These are phyloP conservation scores for Phytopythium vexans DNA, from an alignment of 352 stramenopile genomes.

Conservation along the genomic window DNA sequence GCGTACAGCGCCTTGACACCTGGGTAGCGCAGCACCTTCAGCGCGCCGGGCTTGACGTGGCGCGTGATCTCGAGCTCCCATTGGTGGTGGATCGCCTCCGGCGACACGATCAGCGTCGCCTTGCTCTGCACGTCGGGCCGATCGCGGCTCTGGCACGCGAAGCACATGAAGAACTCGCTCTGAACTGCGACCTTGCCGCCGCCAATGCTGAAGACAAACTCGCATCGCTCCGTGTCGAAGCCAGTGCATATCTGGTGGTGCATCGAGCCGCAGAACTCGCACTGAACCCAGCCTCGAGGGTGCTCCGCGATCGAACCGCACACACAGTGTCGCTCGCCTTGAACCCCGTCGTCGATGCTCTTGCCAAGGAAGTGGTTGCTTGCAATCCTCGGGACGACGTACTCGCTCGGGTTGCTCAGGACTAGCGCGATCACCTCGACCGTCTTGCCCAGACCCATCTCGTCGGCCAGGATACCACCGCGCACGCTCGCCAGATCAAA, in stretches of 20 bases:
- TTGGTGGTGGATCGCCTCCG: constrained; percentile 87
- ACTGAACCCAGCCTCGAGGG: constrained; percentile 40
- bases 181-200: constrained; percentile 1
- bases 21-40: constrained; percentile 56
- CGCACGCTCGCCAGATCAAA: constrained; percentile 19
- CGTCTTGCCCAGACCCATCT: constrained; percentile 91
- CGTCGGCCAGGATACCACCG: constrained; percentile 91
- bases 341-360: neutral
- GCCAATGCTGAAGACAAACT: constrained; percentile 13
- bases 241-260: constrained; percentile 72
- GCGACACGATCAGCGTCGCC: constrained; percentile 92
- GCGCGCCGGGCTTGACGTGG: constrained; percentile 50
- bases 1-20: constrained; percentile 48
- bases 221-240: constrained; percentile 8
- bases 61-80: constrained; percentile 87
- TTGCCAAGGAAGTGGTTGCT: neutral
- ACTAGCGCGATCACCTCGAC: constrained; percentile 74
- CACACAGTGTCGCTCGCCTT: constrained; percentile 31
- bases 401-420: constrained; percentile 31
- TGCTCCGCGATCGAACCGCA: constrained; percentile 39
- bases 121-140: constrained; percentile 40
- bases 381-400: constrained; percentile 41
- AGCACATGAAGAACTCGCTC: constrained; percentile 48
- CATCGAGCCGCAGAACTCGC: constrained; percentile 45
- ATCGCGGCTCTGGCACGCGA: constrained; percentile 49